These are phyloP conservation scores for Tricholoma sp. DNA, from an alignment of 768 basidiomycete genomes.

Conservation along the genomic window DNA sequence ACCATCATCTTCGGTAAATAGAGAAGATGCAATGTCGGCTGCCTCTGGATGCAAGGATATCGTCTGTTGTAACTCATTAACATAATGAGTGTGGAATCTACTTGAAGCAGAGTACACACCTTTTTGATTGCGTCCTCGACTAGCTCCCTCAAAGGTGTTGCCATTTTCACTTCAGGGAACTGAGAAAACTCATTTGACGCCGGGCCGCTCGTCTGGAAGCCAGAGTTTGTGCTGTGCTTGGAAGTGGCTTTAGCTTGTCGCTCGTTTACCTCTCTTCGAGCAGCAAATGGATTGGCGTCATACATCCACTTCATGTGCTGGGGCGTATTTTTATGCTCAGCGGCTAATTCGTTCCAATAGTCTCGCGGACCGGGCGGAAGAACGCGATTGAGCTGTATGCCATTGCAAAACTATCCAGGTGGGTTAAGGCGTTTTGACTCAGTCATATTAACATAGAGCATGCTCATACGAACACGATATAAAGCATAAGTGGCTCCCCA, in stretches of 20 bases:
- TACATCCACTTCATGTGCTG: conserved; percentile 85
- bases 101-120: conserved; percentile 29
- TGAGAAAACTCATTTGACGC: conserved; percentile 36
- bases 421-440: conserved; percentile 17
- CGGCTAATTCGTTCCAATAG: conserved; percentile 78
- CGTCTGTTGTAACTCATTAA: conserved; percentile 32
- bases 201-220: conserved; percentile 8
- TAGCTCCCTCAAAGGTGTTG: conserved; percentile 62
- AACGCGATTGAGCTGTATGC: conserved; percentile 64
- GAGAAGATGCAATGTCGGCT: conserved; percentile 24
- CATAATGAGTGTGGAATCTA: not conserved
- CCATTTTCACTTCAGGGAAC: conserved; percentile 82
- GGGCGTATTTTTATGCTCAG: conserved; percentile 62
- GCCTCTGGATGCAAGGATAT: conserved; percentile 48
- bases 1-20: conserved; percentile 38
- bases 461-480: conserved; percentile 64
- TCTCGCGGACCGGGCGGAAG: conserved; percentile 83
- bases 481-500: conserved; percentile 88
- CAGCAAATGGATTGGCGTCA: conserved; percentile 79
- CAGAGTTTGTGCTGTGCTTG: conserved; percentile 33
- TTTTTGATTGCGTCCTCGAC: conserved; percentile 81
- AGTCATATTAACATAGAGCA: conserved; percentile 3
- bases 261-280: conserved; percentile 59
- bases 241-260: conserved; percentile 55
- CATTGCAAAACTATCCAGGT: conserved; percentile 61